phyloP scores from a whole-genome alignment of 2,329 filamentous ascomycete species.

The Didymellaceae sp. region DNA sequence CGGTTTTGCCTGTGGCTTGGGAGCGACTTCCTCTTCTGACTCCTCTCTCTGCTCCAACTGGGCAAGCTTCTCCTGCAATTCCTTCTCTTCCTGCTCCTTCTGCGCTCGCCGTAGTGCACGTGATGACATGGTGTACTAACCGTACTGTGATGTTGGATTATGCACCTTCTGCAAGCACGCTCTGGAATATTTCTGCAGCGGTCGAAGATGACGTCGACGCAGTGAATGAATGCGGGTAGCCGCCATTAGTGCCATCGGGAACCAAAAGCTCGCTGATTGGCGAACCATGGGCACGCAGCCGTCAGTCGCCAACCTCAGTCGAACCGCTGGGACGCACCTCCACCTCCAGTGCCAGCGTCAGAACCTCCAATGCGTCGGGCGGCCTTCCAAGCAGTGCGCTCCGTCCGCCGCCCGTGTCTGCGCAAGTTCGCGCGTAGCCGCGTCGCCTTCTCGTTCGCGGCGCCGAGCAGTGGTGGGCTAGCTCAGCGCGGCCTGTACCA shows the following conservation, averaged over 20 bases:
- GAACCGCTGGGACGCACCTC: background rate
- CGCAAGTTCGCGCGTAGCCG: conserved; percentile 63
- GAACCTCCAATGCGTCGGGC: conserved; percentile 72
- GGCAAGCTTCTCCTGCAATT: conserved; percentile 52
- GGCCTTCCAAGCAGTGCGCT: conserved; percentile 71
- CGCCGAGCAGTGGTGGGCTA: conserved; percentile 53
- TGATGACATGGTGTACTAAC: conserved; percentile 61
- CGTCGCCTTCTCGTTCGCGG: conserved; percentile 21
- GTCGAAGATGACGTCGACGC: conserved; percentile 27
- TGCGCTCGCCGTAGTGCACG: conserved; percentile 70
- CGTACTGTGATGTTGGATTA: conserved; percentile 9
- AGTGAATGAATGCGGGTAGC: background rate
- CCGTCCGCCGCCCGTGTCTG: conserved; percentile 69
- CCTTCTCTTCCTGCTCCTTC: conserved; percentile 65
- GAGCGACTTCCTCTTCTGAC: conserved; percentile 47
- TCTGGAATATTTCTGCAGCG: conserved; percentile 8
- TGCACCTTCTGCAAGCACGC: background rate
- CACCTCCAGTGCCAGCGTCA: background rate
- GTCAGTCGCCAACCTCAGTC: background rate
- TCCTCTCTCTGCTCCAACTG: conserved; percentile 45
- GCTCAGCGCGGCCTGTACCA: conserved; percentile 55
- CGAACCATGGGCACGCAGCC: background rate
- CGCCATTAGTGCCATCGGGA: background rate
- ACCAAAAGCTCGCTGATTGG: background rate
- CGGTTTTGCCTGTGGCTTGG: conserved; percentile 42